Conservation (phyloP, 2,329 filamentous ascomycete genomes). For the Fusarium buharicum region DNA sequence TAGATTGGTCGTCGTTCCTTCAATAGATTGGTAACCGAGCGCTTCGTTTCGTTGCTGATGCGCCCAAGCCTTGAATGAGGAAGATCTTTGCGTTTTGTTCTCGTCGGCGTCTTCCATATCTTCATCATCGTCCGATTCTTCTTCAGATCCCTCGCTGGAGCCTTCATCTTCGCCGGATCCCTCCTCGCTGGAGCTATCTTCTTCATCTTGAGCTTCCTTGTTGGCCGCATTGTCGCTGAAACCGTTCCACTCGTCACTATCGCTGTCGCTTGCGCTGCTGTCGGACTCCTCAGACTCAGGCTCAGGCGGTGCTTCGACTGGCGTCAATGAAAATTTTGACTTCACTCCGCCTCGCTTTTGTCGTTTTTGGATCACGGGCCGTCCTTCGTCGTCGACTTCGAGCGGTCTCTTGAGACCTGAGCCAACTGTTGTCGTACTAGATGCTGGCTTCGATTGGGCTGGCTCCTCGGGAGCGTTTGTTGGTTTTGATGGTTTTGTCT, state of each 20-base stretch:
- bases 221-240: slow-evolving; percentile 61
- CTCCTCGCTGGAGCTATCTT: slow-evolving; percentile 42
- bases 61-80: slow-evolving; percentile 95
- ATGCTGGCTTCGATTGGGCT: slow-evolving; percentile 9
- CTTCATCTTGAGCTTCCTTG: slow-evolving; percentile 45
- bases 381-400: slow-evolving; percentile 80
- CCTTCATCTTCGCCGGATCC: slow-evolving; percentile 42
- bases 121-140: slow-evolving; percentile 48
- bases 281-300: slow-evolving; percentile 46
- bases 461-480: slow-evolving; percentile 6
- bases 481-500: slow-evolving; percentile 6
- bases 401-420: slow-evolving; percentile 88
- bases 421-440: slow-evolving; percentile 59
- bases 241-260: slow-evolving; percentile 69
- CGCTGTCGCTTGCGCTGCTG: slow-evolving; percentile 22
- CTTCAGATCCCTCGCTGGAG: slow-evolving; percentile 44
- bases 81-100: slow-evolving; percentile 53
- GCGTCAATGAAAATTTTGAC: slow-evolving; percentile 60
- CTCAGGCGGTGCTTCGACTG: slow-evolving; percentile 52
- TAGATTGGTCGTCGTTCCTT: slow-evolving; percentile 55
- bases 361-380: slow-evolving; percentile 83
- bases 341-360: slow-evolving; percentile 75
- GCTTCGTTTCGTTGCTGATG: slow-evolving; percentile 85
- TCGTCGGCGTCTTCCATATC: slow-evolving; percentile 48
- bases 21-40: slow-evolving; percentile 69